Evolutionary conservation across 2,329 filamentous ascomycete genomes (phyloP).

Genomic region (Acrodontium crateriforme): DNA sequence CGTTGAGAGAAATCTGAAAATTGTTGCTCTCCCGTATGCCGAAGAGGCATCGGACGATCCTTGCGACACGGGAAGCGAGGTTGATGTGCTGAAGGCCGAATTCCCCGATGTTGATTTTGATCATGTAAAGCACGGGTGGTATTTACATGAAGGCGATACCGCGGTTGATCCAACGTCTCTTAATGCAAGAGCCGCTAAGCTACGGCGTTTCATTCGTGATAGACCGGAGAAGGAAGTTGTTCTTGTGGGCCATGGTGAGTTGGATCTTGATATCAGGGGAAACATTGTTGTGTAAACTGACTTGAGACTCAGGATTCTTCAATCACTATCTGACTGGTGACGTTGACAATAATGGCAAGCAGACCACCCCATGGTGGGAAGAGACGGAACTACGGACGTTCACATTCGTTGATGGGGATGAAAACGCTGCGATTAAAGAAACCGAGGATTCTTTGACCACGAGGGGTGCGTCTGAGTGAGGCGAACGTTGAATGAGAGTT

Average conservation of each 20-base stretch:
- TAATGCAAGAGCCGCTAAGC: slow-evolving; percentile 12
- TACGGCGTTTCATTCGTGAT: slow-evolving; percentile 14
- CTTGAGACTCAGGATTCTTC: too few species aligned
- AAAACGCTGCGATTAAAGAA: slow-evolving; percentile 15
- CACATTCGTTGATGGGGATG: slow-evolving; percentile 12
- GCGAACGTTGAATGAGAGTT: slow-evolving; percentile 4
- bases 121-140: slow-evolving; percentile 15
- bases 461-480: slow-evolving; percentile 5
- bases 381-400: slow-evolving; percentile 18
- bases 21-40: slow-evolving; percentile 15
- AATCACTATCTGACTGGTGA: slow-evolving; percentile 17
- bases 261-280: too few species aligned
- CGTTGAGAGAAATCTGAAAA: slow-evolving; percentile 12
- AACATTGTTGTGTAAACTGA: too few species aligned
- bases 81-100: slow-evolving; percentile 8
- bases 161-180: slow-evolving; percentile 12
- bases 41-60: slow-evolving; percentile 16
- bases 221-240: slow-evolving; percentile 16
- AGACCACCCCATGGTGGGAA: slow-evolving; percentile 19
- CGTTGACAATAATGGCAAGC: slow-evolving; percentile 16
- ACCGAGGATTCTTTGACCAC: slow-evolving; percentile 11
- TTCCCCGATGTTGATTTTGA: slow-evolving; percentile 15
- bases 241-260: slow-evolving; percentile 18
- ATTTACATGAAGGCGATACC: slow-evolving; percentile 15
- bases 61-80: slow-evolving; percentile 14